Evolutionary conservation across 768 basidiomycete genomes (phyloP).

Genomic region (Cystofilobasidium ferigula): DNA sequence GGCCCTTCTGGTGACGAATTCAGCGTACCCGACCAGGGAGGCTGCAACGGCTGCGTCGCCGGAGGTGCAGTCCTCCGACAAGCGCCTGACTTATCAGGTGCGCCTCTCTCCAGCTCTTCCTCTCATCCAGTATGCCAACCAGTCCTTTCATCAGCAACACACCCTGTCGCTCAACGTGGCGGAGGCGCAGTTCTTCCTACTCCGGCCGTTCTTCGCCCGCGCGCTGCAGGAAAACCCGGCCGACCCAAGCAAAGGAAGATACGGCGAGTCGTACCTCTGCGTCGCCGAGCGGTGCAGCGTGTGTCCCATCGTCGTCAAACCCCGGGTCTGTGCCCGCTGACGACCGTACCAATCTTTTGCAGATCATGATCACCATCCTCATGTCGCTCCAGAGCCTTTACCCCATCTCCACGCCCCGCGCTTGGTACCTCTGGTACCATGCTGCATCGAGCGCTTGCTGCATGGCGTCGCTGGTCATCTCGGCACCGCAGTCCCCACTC

Average conservation of each 20-base stretch:
- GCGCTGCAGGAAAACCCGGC: slow-evolving; percentile 19
- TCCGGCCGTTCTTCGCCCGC: slow-evolving; percentile 19
- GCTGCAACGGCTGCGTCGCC: neutral
- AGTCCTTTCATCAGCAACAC: slow-evolving; percentile 9
- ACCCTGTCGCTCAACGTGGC: slow-evolving; percentile 13
- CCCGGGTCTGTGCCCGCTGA: neutral
- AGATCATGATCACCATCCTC: slow-evolving; percentile 22
- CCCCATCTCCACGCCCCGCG: slow-evolving; percentile 6
- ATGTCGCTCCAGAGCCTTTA: slow-evolving; percentile 9
- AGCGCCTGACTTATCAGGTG: slow-evolving; percentile 17
- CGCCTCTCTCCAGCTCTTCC: neutral
- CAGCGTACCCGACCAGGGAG: neutral
- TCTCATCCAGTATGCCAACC: neutral
- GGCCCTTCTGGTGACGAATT: neutral
- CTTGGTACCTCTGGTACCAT: slow-evolving; percentile 26
- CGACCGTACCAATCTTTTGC: neutral
- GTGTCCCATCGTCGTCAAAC: neutral
- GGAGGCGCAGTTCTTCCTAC: slow-evolving; percentile 18
- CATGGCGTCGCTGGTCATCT: slow-evolving; percentile 18
- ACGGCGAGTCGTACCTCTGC: slow-evolving; percentile 22
- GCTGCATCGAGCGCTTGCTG: slow-evolving; percentile 18
- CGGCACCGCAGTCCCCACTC: slow-evolving; percentile 14
- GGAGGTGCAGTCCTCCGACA: neutral
- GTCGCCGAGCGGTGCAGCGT: slow-evolving; percentile 21
- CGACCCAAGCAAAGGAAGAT: slow-evolving; percentile 16